Evolutionary conservation across 1,284 basidiomycete species (phyloP), one percentile per base, ranked within the genome.

Genomic region (Paramarasmius palmivorus): DNA sequence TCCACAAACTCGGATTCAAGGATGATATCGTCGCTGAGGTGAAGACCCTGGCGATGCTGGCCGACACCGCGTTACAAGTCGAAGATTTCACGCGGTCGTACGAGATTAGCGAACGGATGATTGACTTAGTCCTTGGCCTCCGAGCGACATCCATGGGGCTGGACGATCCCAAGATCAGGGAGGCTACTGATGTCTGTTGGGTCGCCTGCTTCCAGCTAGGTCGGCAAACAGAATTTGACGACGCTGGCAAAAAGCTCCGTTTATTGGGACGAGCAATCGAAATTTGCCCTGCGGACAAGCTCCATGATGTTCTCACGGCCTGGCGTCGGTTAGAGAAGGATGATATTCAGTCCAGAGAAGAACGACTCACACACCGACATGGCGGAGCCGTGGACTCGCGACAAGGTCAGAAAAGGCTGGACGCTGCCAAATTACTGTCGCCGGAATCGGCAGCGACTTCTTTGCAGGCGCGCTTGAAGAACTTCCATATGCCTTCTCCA

Each of bases 121-220:
- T 93, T 10, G 74, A 79, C 39, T 78, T 76, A 8, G 83, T 91
- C 38, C 64, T 79, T 41, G 67, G 71, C 17, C 65, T 88, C 59
- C 72, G 76, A 46, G 55, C 72, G 10, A 65, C 73, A 5, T 38
- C 63, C 10, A 64, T 72, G 1, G 69, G 70, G 17, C 55, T 71
- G 2, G 75, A 76, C 38, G 76, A 83, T 54, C 69, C 74, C 10
- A 70, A 76, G 56, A 62, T 81, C 23, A 70, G 76, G 32, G 83
- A 89, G 53, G 89, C 89, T 3, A 80, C 79, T 42, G 88, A 93
- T 61, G 86, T 93, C 22, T 92, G 88, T 62, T 95, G 93, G 93
- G 82, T 89, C 19, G 84, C 87, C 2, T 93, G 90, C 65, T 93
- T 86, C 71, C 88, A 92, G 67, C 81, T 97, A 2, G 94, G 92